Conservation (phyloP, 225 moss, liverwort and hornwort genomes). For the Straminergon stramineum region DNA sequence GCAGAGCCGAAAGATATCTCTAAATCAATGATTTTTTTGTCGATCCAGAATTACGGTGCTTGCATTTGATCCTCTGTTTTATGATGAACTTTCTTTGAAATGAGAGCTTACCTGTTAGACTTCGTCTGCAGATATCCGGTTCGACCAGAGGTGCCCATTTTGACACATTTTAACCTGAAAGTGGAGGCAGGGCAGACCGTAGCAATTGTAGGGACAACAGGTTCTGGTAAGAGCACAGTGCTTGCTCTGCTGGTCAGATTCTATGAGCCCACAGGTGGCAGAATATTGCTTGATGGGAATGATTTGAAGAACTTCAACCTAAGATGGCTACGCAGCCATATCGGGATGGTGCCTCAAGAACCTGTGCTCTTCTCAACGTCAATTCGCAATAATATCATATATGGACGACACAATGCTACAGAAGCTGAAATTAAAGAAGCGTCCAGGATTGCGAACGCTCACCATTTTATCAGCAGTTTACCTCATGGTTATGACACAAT, state of each 20-base stretch:
- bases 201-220: constrained; percentile 52
- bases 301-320: constrained; percentile 48
- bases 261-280: constrained; percentile 50
- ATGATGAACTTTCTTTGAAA: background rate
- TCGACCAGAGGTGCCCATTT: constrained; percentile 49
- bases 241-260: constrained; percentile 51
- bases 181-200: constrained; percentile 52
- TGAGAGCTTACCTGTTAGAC: constrained; percentile 1
- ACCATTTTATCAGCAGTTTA: constrained; percentile 63
- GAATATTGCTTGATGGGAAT: constrained; percentile 50
- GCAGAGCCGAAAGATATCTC: background rate
- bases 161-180: constrained; percentile 47
- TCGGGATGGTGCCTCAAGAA: constrained; percentile 59
- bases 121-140: constrained; percentile 43
- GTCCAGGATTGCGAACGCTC: constrained; percentile 57
- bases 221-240: constrained; percentile 63
- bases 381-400: constrained; percentile 56
- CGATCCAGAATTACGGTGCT: background rate
- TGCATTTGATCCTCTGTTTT: background rate
- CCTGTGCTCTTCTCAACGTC: constrained; percentile 62
- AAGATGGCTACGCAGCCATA: constrained; percentile 50
- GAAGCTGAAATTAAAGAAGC: constrained; percentile 64
- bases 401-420: constrained; percentile 58
- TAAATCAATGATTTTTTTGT: background rate
- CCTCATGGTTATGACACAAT: constrained; percentile 64